These are phyloP conservation scores for Fraxinus greggii DNA, from an alignment of 305 asterid genomes.

Conservation along the genomic window DNA sequence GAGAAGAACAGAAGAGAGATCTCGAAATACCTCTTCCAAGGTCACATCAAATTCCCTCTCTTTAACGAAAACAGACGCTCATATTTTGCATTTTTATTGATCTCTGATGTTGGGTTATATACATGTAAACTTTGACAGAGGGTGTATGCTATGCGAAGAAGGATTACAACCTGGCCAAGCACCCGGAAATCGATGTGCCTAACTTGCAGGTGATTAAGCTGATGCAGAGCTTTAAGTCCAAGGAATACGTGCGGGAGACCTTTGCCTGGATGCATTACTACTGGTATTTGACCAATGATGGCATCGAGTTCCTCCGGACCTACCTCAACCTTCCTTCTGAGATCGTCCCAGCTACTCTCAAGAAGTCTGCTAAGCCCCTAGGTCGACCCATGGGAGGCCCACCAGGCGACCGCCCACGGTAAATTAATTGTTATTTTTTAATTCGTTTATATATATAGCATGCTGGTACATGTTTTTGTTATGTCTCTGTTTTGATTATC, in stretches of 20 bases:
- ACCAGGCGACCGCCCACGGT: conserved; percentile 88
- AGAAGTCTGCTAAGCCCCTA: conserved; percentile 77
- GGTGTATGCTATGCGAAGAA: conserved; percentile 82
- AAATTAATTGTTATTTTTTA: not conserved
- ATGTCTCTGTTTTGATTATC: too few relatives aligned
- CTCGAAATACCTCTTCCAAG: conserved; percentile 83
- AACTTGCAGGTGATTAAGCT: conserved; percentile 82
- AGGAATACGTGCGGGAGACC: conserved; percentile 78
- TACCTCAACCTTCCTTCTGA: conserved; percentile 81
- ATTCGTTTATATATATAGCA: not conserved
- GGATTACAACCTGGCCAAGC: conserved; percentile 71
- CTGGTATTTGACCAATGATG: conserved; percentile 77
- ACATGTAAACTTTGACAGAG: conserved; percentile 31
- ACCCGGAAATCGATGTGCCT: conserved; percentile 76
- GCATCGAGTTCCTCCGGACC: conserved; percentile 76
- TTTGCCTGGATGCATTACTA: conserved; percentile 88
- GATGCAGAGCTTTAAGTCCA: conserved; percentile 81
- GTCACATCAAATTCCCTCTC: conserved; percentile 17
- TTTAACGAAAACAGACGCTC: not conserved
- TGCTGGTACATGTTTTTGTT: not conserved
- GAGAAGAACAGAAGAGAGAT: conserved; percentile 87
- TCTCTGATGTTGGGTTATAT: not conserved
- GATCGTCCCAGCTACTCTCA: conserved; percentile 77
- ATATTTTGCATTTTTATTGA: not conserved
- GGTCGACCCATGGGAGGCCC: conserved; percentile 88